Conservation (phyloP, 805 yeast genomes). For the Candida adriatica region DNA sequence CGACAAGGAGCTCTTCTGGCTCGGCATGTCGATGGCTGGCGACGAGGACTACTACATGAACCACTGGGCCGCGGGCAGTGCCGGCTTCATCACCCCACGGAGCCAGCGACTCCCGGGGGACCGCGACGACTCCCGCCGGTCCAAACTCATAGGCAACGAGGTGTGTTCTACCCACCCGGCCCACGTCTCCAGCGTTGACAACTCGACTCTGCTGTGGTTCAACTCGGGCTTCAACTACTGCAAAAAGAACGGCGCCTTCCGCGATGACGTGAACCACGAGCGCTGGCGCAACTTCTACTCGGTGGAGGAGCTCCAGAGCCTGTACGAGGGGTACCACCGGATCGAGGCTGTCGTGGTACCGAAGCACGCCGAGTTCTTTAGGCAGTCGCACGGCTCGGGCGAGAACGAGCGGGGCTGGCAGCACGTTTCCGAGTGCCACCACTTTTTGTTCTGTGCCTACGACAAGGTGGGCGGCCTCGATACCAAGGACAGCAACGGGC, state of each 20-base stretch:
- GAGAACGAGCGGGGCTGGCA: constrained; percentile 39
- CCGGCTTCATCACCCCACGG: constrained; percentile 37
- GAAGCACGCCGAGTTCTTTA: constrained; percentile 34
- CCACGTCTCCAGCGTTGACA: constrained; percentile 43
- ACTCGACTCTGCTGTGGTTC: constrained; percentile 46
- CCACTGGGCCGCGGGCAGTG: constrained; percentile 46
- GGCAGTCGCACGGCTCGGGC: constrained; percentile 33
- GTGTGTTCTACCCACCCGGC: constrained; percentile 58
- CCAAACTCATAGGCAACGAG: constrained; percentile 28
- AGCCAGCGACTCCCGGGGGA: constrained; percentile 12
- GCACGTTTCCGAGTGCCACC: constrained; percentile 38
- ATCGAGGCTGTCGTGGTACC: constrained; percentile 44
- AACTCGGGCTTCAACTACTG: constrained; percentile 54
- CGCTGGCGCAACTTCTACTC: constrained; percentile 11
- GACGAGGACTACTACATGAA: constrained; percentile 49
- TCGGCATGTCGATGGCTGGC: constrained; percentile 48
- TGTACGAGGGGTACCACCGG: constrained; percentile 30
- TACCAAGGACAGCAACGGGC: constrained; percentile 14
- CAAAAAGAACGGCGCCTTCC: constrained; percentile 26
- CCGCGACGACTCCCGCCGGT: constrained; percentile 12
- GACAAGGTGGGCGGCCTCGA: constrained; percentile 39
- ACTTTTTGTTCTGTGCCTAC: constrained; percentile 53
- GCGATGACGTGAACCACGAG: constrained; percentile 25
- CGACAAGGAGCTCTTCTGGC: constrained; percentile 63
- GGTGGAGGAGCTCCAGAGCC: constrained; percentile 24